These are phyloP conservation scores for Calendula officinalis DNA, from an alignment of 129 eudicot species.

Conservation along the genomic window DNA sequence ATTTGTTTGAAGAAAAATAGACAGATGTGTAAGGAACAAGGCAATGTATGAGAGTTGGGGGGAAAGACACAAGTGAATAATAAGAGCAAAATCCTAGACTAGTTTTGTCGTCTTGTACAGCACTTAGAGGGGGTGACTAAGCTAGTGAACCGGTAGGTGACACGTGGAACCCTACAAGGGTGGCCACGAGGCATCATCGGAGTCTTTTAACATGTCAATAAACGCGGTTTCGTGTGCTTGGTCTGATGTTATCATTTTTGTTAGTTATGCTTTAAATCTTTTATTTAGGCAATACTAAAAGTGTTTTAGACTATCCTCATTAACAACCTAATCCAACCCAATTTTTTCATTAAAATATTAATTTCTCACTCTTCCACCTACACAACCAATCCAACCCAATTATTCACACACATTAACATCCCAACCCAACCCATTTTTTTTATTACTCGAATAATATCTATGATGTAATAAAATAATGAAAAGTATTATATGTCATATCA, in stretches of 20 bases:
- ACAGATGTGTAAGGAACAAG: background rate
- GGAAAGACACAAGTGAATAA: constrained; percentile 14
- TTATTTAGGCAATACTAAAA: too few species aligned
- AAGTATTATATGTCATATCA: too few species aligned
- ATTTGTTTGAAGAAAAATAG: constrained; percentile 10
- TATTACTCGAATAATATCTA: too few species aligned
- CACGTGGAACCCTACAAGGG: constrained; percentile 26
- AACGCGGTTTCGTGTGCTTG: background rate
- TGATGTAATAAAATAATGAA: too few species aligned
- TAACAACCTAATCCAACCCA: too few species aligned
- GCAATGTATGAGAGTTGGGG: constrained; percentile 12
- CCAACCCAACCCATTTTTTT: too few species aligned
- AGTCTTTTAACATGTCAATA: background rate
- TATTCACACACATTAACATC: too few species aligned
- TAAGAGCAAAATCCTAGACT: constrained; percentile 39
- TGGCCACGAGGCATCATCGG: constrained; percentile 10
- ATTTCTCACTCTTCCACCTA: too few species aligned
- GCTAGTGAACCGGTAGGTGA: constrained; percentile 37
- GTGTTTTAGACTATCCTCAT: too few species aligned
- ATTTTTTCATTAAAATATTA: too few species aligned
- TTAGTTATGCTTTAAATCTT: too few species aligned
- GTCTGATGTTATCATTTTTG: background rate
- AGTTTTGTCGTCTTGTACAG: constrained; percentile 38
- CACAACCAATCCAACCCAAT: too few species aligned
- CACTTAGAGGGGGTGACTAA: constrained; percentile 5